A percentile compares a stretch with the other conserved stretches of the same genome.
These are phyloP conservation scores for Suhomyces emberorum DNA, from an alignment of 805 yeast genomes.

Conservation along the genomic window DNA sequence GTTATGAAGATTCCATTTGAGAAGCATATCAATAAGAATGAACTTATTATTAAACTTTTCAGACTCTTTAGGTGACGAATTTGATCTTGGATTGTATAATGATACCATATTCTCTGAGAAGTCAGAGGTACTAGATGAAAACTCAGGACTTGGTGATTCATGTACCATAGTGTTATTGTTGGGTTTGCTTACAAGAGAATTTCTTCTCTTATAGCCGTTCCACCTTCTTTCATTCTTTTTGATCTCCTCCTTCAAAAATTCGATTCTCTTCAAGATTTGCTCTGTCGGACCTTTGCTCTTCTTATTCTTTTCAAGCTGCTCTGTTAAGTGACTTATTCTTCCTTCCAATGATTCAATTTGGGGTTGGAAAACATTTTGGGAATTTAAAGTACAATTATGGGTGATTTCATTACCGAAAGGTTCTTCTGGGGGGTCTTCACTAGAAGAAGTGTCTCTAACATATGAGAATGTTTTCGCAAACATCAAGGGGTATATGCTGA, in stretches of 20 bases:
- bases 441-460: constrained; percentile 50
- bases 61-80: not conserved
- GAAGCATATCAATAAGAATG: constrained; percentile 34
- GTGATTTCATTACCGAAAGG: constrained; percentile 25
- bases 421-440: constrained; percentile 11
- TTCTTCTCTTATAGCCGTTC: constrained; percentile 3
- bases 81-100: not conserved
- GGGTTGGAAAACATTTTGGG: constrained; percentile 25
- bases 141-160: not conserved
- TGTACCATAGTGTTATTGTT: not conserved
- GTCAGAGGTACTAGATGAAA: not conserved
- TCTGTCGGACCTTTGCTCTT: constrained; percentile 6
- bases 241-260: constrained; percentile 11
- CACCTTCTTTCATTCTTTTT: constrained; percentile 2
- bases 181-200: not conserved
- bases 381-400: constrained; percentile 28
- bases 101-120: not conserved
- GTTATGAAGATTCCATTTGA: constrained; percentile 40
- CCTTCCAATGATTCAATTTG: constrained; percentile 24
- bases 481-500: constrained; percentile 59
- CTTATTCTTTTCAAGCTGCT: constrained; percentile 12
- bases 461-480: constrained; percentile 70
- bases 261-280: constrained; percentile 17
- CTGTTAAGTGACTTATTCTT: constrained; percentile 25
- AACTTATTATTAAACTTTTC: constrained; percentile 36